Evolutionary conservation across 352 stramenopile genomes (phyloP).

Genomic region (Globisporangium abappressorium): DNA sequence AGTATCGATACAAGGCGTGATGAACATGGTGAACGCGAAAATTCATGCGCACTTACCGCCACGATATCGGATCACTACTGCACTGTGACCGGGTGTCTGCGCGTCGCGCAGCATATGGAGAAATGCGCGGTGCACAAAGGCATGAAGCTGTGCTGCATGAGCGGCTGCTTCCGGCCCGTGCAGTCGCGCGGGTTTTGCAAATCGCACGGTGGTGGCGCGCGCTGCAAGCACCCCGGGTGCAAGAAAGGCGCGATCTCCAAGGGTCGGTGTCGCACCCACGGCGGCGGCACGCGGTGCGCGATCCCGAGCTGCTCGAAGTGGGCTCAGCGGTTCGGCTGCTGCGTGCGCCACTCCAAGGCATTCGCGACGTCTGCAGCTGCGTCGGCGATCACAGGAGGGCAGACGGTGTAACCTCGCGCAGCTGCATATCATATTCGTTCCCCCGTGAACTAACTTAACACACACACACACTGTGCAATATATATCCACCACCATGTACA

Average conservation of each 20-base stretch:
- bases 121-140: constrained; percentile 48
- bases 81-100: constrained; percentile 33
- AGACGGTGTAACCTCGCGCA: neutral
- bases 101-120: constrained; percentile 16
- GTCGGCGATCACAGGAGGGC: neutral
- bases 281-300: constrained; percentile 48
- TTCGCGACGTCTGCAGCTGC: neutral
- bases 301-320: constrained; percentile 42
- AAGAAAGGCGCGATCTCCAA: constrained; percentile 50
- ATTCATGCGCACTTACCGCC: neutral
- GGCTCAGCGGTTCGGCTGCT: constrained; percentile 43
- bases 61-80: constrained; percentile 13
- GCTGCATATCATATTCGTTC: neutral
- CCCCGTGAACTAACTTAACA: neutral
- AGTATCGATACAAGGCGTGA: neutral
- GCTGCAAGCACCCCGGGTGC: constrained; percentile 47
- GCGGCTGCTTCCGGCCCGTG: constrained; percentile 37
- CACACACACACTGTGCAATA: neutral
- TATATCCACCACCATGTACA: neutral
- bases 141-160: constrained; percentile 37
- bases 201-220: constrained; percentile 53
- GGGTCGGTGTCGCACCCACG: constrained; percentile 48
- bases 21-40: neutral
- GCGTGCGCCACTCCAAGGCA: constrained; percentile 39
- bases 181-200: constrained; percentile 58